These are phyloP conservation scores for Litsea cubeba DNA, from an alignment of 164 flowering plant genomes.

Conservation along the genomic window DNA sequence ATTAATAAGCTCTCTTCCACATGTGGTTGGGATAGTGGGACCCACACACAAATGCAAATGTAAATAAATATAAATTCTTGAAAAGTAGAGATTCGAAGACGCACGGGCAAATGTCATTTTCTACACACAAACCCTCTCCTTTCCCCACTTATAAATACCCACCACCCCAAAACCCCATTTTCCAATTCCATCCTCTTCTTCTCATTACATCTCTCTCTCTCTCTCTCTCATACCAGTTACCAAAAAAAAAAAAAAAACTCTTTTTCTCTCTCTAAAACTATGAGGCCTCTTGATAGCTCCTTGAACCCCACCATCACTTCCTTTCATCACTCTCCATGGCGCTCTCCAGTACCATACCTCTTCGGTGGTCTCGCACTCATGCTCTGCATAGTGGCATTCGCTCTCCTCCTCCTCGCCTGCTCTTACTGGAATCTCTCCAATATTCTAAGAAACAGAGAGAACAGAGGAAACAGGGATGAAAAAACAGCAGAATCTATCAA, in stretches of 20 bases:
- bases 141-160: constrained; percentile 15
- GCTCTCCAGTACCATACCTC: constrained; percentile 81
- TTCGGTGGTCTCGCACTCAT: constrained; percentile 81
- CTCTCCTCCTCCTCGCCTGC: constrained; percentile 68
- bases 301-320: not conserved
- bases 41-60: too few relatives aligned
- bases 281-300: not conserved
- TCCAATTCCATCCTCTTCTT: not conserved
- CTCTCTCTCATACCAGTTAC: not conserved
- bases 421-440: constrained; percentile 76
- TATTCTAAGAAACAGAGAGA: constrained; percentile 22
- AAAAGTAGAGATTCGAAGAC: too few relatives aligned
- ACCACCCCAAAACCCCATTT: constrained; percentile 2
- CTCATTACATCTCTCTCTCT: not conserved
- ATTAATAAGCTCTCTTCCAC: too few relatives aligned
- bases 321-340: constrained; percentile 48
- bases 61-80: too few relatives aligned
- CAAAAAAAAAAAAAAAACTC: too few relatives aligned
- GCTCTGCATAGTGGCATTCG: constrained; percentile 74
- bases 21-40: too few relatives aligned
- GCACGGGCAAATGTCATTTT: too few relatives aligned
- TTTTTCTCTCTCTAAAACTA: not conserved
- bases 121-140: not conserved
- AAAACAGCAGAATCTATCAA: constrained; percentile 15
- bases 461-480: constrained; percentile 8